Conservation (phyloP, 1,139 yeast genomes). For the Diutina catenulata region DNA sequence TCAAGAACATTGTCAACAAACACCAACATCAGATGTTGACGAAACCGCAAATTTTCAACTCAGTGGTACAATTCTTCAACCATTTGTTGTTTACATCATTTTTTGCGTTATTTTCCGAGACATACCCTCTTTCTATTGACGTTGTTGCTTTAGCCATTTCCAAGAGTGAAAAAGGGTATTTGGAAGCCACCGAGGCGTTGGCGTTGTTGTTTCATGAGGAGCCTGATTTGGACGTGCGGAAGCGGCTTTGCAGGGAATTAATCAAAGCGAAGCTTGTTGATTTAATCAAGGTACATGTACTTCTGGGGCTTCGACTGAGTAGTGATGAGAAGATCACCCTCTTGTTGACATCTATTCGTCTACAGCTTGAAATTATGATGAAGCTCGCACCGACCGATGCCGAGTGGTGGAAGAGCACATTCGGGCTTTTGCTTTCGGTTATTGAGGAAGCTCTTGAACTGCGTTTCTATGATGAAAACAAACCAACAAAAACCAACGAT, state of each 20-base stretch:
- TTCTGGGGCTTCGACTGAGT: not conserved
- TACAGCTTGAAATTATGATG: not conserved
- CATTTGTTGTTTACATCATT: slow-evolving; percentile 1
- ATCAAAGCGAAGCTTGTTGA: not conserved
- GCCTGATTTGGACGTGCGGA: not conserved
- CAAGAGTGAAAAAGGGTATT: not conserved
- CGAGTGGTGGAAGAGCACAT: not conserved
- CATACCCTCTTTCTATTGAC: not conserved
- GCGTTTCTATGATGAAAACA: too few relatives aligned
- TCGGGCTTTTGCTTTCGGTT: too few relatives aligned
- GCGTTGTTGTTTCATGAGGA: slow-evolving; percentile 1
- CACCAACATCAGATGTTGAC: not conserved
- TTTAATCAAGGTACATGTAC: not conserved
- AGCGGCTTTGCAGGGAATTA: not conserved
- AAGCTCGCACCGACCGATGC: not conserved
- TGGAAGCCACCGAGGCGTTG: not conserved
- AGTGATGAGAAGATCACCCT: not conserved
- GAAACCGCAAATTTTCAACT: not conserved
- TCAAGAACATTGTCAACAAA: not conserved
- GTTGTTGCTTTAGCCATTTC: not conserved
- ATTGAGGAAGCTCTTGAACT: too few relatives aligned
- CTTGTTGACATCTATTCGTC: not conserved
- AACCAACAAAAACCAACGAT: too few relatives aligned
- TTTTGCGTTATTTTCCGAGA: not conserved
- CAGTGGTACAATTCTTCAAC: not conserved